Evolutionary conservation across 805 yeast species (phyloP), one percentile per base, ranked within the genome.

Genomic region (Sugiyamaella smithiae): DNA sequence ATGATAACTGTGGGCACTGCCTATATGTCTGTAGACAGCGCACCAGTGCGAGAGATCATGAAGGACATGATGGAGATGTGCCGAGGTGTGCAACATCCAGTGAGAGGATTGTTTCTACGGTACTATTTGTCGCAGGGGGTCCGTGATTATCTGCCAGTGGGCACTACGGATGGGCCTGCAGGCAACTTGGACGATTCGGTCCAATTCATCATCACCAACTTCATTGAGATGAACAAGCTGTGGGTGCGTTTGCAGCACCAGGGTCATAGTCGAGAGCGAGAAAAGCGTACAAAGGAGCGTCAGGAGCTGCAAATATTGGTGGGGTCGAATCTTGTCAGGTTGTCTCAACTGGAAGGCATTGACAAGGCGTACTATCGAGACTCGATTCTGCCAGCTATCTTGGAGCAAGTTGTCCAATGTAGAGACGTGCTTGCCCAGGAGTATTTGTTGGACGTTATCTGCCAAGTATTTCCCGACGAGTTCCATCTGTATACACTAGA

Each of bases 51-150:
- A 60, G 98, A 89, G 55, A 84, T 93, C 45, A 78, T 91, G 81
- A 87, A 85, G 65, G 99, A 93, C 64, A 85, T 93, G 95, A 84
- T 91, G 60, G 99, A 93, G 66, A 93, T 93, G 99, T 84, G 95
- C 56, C 78, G 95, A 35, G 99, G 97, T 12, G 96, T 91, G 1
- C 99, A 93, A 67, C 91, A 88, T 61, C 99, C 99, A 1, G 80
- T 88, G 25, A 74, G 97, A 50, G 99, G 99, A 1, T 70, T 93
- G 53, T 93, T 93, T 64, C 70, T 93, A 59, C 74, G 99, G 42
- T 90, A 93, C 69, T 93, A 88, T 65, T 70, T 93, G 32, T 81
- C 89, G 3, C 98, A 91, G 64, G 73, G 90, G 57, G 84, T 88
- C 12, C 85, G 89, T 51, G 82, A 81, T 60, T 68, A 78, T 54